Conservation (phyloP, 208 protist species). For the Balamuthia mandrillaris region DNA sequence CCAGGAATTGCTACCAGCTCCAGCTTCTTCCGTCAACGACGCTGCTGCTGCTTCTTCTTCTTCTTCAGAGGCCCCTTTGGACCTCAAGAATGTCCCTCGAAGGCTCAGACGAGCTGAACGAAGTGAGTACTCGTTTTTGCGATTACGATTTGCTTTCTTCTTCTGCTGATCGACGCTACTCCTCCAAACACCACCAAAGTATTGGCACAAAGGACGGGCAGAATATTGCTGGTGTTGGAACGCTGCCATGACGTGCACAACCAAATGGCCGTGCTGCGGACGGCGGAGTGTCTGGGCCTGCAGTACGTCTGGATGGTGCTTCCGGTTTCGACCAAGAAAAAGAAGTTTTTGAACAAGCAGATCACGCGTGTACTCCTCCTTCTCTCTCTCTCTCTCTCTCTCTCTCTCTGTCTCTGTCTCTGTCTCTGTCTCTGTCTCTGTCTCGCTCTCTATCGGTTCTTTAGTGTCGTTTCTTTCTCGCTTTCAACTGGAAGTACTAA, state of each 20-base stretch:
- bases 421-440: too few species aligned
- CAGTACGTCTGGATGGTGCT: slow-evolving; percentile 24
- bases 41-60: background rate
- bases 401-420: too few species aligned
- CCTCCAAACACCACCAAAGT: background rate
- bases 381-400: background rate
- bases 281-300: slow-evolving; percentile 36
- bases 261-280: slow-evolving; percentile 45
- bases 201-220: slow-evolving; percentile 21
- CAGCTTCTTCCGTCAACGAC: background rate
- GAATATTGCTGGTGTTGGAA: slow-evolving; percentile 50
- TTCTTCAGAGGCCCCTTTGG: background rate
- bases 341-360: background rate
- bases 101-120: background rate
- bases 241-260: slow-evolving; percentile 48
- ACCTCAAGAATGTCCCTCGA: background rate
- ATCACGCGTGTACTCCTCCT: background rate
- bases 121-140: background rate
- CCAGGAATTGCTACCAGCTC: background rate
- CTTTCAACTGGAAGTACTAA: too few species aligned
- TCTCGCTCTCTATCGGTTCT: too few species aligned
- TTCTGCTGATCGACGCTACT: background rate
- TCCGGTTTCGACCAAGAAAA: background rate
- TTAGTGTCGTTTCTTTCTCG: too few species aligned
- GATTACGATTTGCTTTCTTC: background rate